Evolutionary conservation across 23 red algal genomes (phyloP), one percentile per base, ranked within the genome.

Genomic region (Gracilariopsis chorda): DNA sequence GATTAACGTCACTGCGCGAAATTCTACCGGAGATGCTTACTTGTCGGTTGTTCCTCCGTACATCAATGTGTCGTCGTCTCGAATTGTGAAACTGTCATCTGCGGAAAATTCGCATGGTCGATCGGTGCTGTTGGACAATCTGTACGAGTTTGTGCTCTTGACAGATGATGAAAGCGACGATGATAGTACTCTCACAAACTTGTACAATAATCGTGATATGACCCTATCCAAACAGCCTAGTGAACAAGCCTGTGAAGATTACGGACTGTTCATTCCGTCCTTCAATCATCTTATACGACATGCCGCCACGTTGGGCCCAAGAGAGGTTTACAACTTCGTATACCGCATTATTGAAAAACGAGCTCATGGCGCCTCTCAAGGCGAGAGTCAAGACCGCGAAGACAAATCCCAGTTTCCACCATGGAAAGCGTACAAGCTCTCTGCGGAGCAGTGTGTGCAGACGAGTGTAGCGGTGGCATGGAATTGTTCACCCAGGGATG

Each of bases 281-380:
- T 91, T 91, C 51, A 75, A 70, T 37, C 75, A 56, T 19, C 62
- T 58, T 12, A 20, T 46, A 48, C 72, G 60, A 5, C 88, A 69
- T 35, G 88, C 77, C 8, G 88, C 71, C 17, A 12, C 19, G 29
- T 45, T 91, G 40, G 75, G 88, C 1, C 88, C 88, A 10, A 1
- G 77, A 3, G 88, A 91, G 62, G 88, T 82, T 30, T 91, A 65
- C 63, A 62, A 64, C 32, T 91, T 91, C 82, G 88, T 82, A 20
- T 91, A 73, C 40, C 52, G 57, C 39, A 85, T 85, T 36, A 42
- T 73, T 2, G 48, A 80, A 5, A 53, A 59, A 28, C 5, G 76
- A 34, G 76, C 76, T 35, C 39, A 2, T 33, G 63, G 43, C 34
- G n/a, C 5, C 10, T 35, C 73, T 10, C 47, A 80, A n/a, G 27